Percentiles rank a stretch among this genome's conserved stretches.
Conservation (phyloP, 2,329 filamentous ascomycete species). For the Pseudogymnoascus sp. region DNA sequence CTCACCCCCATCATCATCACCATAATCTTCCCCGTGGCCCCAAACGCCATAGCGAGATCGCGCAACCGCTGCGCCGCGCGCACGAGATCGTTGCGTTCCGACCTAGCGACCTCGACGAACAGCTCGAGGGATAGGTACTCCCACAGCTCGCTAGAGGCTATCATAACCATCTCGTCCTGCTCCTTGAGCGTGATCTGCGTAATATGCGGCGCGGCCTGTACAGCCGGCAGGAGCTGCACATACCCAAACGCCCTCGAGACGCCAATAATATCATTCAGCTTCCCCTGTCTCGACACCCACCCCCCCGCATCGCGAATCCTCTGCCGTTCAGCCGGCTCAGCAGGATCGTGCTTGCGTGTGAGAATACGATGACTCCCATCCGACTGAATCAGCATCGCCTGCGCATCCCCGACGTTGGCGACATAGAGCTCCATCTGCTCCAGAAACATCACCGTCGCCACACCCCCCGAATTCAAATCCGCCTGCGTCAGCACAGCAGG, state of each 20-base stretch:
- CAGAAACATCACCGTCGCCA: slow-evolving; percentile 86
- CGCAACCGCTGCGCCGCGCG: slow-evolving; percentile 88
- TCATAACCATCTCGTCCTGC: slow-evolving; percentile 85
- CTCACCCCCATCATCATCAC: slow-evolving; percentile 96
- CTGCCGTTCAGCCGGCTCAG: slow-evolving; percentile 73
- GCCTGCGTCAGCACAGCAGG: slow-evolving; percentile 79
- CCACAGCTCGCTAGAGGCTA: slow-evolving; percentile 92
- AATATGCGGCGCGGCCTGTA: slow-evolving; percentile 85
- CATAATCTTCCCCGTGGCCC: slow-evolving; percentile 92
- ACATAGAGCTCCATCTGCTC: slow-evolving; percentile 86
- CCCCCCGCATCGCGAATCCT: slow-evolving; percentile 92
- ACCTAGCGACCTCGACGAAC: slow-evolving; percentile 83
- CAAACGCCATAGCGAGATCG: slow-evolving; percentile 92
- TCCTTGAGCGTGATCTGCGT: slow-evolving; percentile 72
- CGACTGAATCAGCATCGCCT: slow-evolving; percentile 89
- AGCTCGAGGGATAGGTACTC: slow-evolving; percentile 86
- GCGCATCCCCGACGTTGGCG: slow-evolving; percentile 90
- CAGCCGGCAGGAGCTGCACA: slow-evolving; percentile 82
- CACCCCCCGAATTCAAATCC: slow-evolving; percentile 82
- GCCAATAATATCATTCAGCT: slow-evolving; percentile 82
- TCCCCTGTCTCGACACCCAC: slow-evolving; percentile 90
- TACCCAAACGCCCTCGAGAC: slow-evolving; percentile 95
- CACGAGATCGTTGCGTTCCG: slow-evolving; percentile 87
- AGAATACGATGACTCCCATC: slow-evolving; percentile 78
- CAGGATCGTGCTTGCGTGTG: slow-evolving; percentile 88